Conservation (phyloP, 2,329 filamentous ascomycete genomes). For the Shiraia sp. region DNA sequence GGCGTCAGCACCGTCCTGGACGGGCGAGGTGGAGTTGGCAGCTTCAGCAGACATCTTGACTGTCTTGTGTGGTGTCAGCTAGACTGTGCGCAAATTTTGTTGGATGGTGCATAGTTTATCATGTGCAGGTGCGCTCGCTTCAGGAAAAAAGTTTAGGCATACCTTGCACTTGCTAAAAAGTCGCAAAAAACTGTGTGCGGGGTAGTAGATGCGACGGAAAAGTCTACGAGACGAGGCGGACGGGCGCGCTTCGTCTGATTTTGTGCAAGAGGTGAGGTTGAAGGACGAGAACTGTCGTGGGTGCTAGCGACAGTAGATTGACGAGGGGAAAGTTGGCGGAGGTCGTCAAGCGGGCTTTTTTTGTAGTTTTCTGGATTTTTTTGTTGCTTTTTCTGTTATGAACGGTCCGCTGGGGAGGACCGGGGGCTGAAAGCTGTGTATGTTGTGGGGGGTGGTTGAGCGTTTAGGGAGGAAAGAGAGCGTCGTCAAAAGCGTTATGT, state of each 20-base stretch:
- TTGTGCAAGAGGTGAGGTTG: constrained; percentile 21
- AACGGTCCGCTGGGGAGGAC: constrained; percentile 35
- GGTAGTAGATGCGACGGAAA: constrained; percentile 17
- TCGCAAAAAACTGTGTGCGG: constrained; percentile 19
- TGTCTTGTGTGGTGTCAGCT: constrained; percentile 33
- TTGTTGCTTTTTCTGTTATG: constrained; percentile 46
- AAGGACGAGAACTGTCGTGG: constrained; percentile 27
- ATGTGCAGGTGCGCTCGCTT: constrained; percentile 39
- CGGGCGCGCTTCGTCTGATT: constrained; percentile 23
- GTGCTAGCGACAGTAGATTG: constrained; percentile 33
- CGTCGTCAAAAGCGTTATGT: constrained; percentile 23
- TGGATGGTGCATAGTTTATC: constrained; percentile 33
- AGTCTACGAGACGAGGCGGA: constrained; percentile 25
- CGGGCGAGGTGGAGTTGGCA: constrained; percentile 53
- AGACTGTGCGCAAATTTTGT: constrained; percentile 22
- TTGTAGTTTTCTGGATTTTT: constrained; percentile 46
- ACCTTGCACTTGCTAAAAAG: constrained; percentile 31
- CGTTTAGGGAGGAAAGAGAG: constrained; percentile 21
- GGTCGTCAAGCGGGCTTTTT: constrained; percentile 39
- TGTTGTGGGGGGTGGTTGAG: constrained; percentile 27
- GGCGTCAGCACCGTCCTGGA: constrained; percentile 75
- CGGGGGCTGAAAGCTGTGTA: constrained; percentile 31
- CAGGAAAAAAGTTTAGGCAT: constrained; percentile 29
- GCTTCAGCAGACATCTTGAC: constrained; percentile 47
- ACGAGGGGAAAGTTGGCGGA: constrained; percentile 30